Base-by-base conservation (phyloP, 305 asterid genomes). In the Withania somnifera region DNA sequence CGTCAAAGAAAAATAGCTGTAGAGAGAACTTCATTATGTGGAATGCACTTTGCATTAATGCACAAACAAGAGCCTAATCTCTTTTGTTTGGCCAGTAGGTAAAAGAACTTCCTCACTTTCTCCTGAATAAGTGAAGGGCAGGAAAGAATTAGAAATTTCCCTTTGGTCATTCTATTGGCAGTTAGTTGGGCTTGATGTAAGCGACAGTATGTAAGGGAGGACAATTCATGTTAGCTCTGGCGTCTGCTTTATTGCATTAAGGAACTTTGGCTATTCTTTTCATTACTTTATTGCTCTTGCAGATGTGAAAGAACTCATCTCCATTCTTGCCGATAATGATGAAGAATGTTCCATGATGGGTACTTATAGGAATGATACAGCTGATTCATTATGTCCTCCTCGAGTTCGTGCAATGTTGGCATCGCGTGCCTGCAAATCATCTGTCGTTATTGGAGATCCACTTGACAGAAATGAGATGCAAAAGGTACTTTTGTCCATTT, bases 351-450 rank as follows among this genome's bases (percentile, higher is more conserved):
- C 97, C 86, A 87, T 89, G 19, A 85, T 89, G 64, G 95, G 97
- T 83, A 89, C 93, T 89, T 97, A 94, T 83, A 89, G 90, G 73
- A 85, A 87, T 57, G 98, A 97, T 91, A 87, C 87, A 7, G 85
- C 90, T 3, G 98, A 92, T 82, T 97, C 99, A 32, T 87, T 97
- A 58, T 97, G 98, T 90, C 99, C 98, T 8, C 95, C 98, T 78
- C 93, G 90, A 90, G 91, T 94, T 26, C 95, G 95, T 30, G 91
- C 97, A 50, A 94, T 97, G 99, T 87, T 97, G 45, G 99, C 99
- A 82, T 97, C 98, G 11, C 98, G 99, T 38, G 97, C 99, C 17
- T 96, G 99, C 92, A 93, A 93, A 81, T 91, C 98, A 15, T 96
- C 99, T 60, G 82, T 94, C 77, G 93, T 94, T 97, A 87, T 96